phyloP scores from a whole-genome alignment of 345 rosid species.

The Syzygium aromaticum region DNA sequence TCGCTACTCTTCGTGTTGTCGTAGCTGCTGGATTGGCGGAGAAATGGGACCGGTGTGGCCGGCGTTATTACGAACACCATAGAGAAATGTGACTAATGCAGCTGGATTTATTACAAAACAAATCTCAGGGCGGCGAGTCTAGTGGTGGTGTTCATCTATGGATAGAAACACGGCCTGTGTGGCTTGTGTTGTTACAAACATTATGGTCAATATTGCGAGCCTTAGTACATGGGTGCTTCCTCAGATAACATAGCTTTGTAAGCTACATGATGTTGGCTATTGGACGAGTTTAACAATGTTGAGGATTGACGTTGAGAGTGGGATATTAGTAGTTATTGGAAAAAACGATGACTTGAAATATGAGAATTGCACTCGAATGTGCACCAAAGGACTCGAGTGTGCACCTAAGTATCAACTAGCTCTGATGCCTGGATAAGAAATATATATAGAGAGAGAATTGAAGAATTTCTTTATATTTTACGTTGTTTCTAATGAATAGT shows the following conservation, averaged over 20 bases:
- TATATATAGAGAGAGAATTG: background rate
- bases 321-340: background rate
- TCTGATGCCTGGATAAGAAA: background rate
- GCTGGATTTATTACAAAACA: background rate
- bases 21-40: background rate
- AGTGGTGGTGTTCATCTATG: background rate
- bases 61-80: no score
- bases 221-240: background rate
- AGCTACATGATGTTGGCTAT: background rate
- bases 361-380: background rate
- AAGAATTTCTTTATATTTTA: background rate
- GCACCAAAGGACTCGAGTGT: background rate
- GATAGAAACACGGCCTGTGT: background rate
- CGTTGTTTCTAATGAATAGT: background rate
- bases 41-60: no score
- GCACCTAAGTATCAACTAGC: background rate
- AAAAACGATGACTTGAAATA: background rate
- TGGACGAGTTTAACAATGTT: rapidly evolving
- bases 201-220: no score
- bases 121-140: background rate
- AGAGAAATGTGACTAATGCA: background rate
- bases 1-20: background rate
- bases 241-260: background rate
- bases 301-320: background rate
- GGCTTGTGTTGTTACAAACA: background rate